Evolutionary conservation across 257 asterid genomes (phyloP).

Genomic region (Perilla frutescens): DNA sequence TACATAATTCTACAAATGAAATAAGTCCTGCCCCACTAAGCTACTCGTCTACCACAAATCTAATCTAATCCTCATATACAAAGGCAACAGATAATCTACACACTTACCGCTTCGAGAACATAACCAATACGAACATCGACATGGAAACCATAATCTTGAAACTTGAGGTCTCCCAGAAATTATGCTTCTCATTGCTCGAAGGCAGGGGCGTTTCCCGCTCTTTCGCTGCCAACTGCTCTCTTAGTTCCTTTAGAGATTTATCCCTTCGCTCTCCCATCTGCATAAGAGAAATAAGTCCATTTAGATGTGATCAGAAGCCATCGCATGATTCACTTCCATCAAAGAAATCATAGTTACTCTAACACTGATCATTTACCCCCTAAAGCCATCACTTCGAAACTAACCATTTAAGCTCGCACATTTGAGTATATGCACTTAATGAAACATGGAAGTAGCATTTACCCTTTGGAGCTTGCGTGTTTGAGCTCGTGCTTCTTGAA

Average conservation of each 20-base stretch:
- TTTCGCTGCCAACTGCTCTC: slow-evolving; percentile 68
- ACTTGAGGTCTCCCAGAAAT: slow-evolving; percentile 80
- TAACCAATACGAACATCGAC: slow-evolving; percentile 82
- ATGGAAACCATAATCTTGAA: slow-evolving; percentile 84
- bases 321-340: neutral
- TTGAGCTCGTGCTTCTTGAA: slow-evolving; percentile 90
- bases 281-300: neutral
- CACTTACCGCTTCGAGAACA: slow-evolving; percentile 71
- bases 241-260: slow-evolving; percentile 78
- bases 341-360: neutral
- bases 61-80: slow-evolving; percentile 45
- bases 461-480: slow-evolving; percentile 95
- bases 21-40: slow-evolving; percentile 30
- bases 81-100: slow-evolving; percentile 3
- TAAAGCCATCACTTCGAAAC: neutral
- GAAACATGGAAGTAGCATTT: slow-evolving; percentile 35
- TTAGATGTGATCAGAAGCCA: neutral
- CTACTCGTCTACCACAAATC: slow-evolving; percentile 35
- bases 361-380: neutral
- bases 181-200: slow-evolving; percentile 48
- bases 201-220: slow-evolving; percentile 42
- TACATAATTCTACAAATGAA: slow-evolving; percentile 34
- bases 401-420: neutral
- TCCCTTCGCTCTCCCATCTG: slow-evolving; percentile 95
- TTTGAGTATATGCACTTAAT: neutral